Evolutionary conservation across 2,329 filamentous ascomycete genomes (phyloP), one percentile per base, ranked within the genome.

Genomic region (Alternaria incomplexa): DNA sequence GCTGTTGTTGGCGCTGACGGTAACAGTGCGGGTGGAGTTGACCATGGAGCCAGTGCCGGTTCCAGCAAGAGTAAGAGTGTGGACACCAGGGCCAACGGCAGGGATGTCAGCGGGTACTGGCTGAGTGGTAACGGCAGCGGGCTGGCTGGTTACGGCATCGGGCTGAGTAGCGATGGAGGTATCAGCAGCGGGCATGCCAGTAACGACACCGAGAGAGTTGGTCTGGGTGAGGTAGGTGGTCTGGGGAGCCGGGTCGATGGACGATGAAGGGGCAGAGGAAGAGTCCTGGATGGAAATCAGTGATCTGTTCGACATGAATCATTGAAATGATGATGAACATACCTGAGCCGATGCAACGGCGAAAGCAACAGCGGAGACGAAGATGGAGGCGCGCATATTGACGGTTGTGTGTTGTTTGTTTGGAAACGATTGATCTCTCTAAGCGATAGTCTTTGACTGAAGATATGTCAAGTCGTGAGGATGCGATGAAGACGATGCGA

Each of bases 1-100:
- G 66, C 70, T 74, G 73, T 73, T 79, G 72, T 74, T 73, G 61
- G 73, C 77, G 58, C 70, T 73, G 66, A 80, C 76, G 48, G 75
- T 71, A 28, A 78, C 54, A 44, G 72, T 73, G 48, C 67, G 66
- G 62, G 73, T 74, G 25, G 63, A 59, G 71, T 78, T 79, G 63
- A 69, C 66, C 57, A 64, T 66, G 56, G 69, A 66, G 58, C 66
- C 71, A 45, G 66, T 64, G 52, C 71, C 70, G 25, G 66, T 65
- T 45, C 71, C 70, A 51, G 63, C 64, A 43, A 78, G 64, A 55
- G 71, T 56, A 56, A 79, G 69, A 59, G 79, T 81, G 69, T 75
- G 63, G 63, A 79, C 61, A 62, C 79, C 79, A 53, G 75, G 54
- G 65, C 70, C 72, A 9, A 77, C 73, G n/a, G 77, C 79, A 3